phyloP scores from a whole-genome alignment of 345 rosid genomes.

The Eucalyptus polybractea region DNA sequence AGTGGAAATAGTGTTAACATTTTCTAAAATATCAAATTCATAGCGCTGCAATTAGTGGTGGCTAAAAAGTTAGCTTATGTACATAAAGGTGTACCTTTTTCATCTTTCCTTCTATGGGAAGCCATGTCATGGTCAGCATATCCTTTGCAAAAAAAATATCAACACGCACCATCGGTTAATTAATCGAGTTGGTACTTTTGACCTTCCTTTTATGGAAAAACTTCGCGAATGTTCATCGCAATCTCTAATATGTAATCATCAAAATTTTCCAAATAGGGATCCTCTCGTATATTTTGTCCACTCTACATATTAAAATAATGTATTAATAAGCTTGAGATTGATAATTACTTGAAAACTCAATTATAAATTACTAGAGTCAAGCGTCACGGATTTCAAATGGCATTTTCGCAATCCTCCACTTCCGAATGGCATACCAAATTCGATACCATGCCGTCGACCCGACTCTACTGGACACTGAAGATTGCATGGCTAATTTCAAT shows the following conservation, averaged over 20 bases:
- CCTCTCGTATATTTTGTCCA: not conserved
- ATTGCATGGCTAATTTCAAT: not conserved
- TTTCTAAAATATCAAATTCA: no score
- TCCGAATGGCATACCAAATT: rapidly evolving
- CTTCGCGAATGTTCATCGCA: rapidly evolving
- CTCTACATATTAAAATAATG: not conserved
- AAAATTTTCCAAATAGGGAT: no score
- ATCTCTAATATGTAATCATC: no score
- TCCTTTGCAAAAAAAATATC: not conserved
- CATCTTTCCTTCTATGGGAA: not conserved
- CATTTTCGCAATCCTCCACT: rapidly evolving
- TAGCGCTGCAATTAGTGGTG: not conserved
- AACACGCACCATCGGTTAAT: rapidly evolving
- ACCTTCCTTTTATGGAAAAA: not conserved
- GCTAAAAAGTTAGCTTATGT: not conserved
- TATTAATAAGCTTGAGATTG: no score
- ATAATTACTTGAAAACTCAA: not conserved
- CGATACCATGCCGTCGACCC: rapidly evolving
- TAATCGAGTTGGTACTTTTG: not conserved
- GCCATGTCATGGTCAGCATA: not conserved
- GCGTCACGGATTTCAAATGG: not conserved
- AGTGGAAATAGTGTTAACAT: no score
- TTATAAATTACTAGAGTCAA: rapidly evolving
- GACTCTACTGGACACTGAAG: not conserved
- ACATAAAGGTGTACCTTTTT: not conserved